Base-by-base conservation (phyloP, 495 filamentous ascomycete species). In the Xylaria flabelliformis region DNA sequence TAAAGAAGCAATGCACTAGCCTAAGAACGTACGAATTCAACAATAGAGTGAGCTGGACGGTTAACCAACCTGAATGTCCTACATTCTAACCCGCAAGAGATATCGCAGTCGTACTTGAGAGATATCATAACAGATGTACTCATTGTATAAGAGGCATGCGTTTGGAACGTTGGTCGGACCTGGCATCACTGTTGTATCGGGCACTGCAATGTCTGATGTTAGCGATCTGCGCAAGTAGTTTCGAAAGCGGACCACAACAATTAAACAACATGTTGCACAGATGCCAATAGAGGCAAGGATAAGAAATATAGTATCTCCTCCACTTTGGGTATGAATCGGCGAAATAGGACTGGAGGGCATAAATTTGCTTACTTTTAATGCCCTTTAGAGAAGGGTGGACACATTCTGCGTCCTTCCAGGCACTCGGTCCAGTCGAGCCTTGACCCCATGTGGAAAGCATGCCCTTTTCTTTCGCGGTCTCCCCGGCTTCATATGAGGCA, bases 111-210 rank as follows among this genome's bases (percentile, higher is more conserved):
- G 87, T 41, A 97, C 88, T 82, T 97, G 94, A 1, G 90, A 83
- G 10, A 93, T 85, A 76, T 95, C 89, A 75, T 97, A 97, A 36
- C 85, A 85, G 62, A 96, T 93, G 77, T 94, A 97, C 85, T 92
- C 90, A 75, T 91, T 91, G 77, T 91, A 91, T 6, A 77, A 74
- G 26, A 91, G 80, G 24, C 73, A 73, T 0, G 82, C 77, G 36
- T 74, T 69, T 0, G 59, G 19, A 9, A 83, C 72, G 13, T 77
- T 76, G 4, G 84, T 87, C 3, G 77, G 29, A 1, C 80, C 82
- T 4, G 86, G 84, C 9, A 41, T 36, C 3, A 80, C 71, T 0
- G 76, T 75, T 6, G 77, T 81, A 73, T 89, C 87, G 56, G 88
- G 87, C 85, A 87, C 72, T 46, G 13, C 21, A 56, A 24, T n/a